Evolutionary conservation across 345 rosid species (phyloP).

Genomic region (Carallia pectinifolia): DNA sequence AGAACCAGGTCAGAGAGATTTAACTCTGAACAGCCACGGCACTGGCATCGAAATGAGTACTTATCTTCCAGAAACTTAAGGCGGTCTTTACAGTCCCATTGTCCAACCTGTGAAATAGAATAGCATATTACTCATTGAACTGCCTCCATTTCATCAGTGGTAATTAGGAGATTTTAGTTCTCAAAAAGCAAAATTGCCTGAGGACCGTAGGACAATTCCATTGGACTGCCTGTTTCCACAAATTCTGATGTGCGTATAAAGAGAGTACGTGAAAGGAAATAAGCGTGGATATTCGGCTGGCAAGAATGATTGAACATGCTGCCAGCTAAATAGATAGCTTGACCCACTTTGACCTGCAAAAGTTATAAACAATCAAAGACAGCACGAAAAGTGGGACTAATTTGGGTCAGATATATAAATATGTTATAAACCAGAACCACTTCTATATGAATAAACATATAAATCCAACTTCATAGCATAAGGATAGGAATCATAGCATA

Average conservation of each 20-base stretch:
- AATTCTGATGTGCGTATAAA: slow-evolving; percentile 57
- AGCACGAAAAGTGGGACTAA: neutral
- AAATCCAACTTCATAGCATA: neutral
- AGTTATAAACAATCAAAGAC: slow-evolving; percentile 18
- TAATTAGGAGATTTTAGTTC: neutral
- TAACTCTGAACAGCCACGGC: slow-evolving; percentile 63
- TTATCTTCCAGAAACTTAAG: slow-evolving; percentile 63
- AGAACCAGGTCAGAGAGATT: slow-evolving; percentile 66
- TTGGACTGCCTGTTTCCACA: slow-evolving; percentile 53
- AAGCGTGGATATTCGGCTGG: slow-evolving; percentile 79
- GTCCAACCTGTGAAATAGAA: slow-evolving; percentile 62
- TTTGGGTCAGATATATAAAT: neutral
- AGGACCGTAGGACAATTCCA: slow-evolving; percentile 90
- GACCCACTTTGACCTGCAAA: slow-evolving; percentile 69
- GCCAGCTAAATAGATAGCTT: slow-evolving; percentile 65
- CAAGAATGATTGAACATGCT: slow-evolving; percentile 92
- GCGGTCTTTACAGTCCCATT: slow-evolving; percentile 68
- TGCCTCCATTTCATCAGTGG: neutral
- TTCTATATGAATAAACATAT: neutral
- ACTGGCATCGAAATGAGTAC: slow-evolving; percentile 66
- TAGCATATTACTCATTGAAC: neutral
- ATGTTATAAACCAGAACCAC: neutral
- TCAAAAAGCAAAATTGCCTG: slow-evolving; percentile 43
- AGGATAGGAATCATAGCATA: neutral
- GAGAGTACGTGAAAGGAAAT: slow-evolving; percentile 77